A percentile compares a stretch with the other conserved stretches of the same genome.
These are phyloP conservation scores for Senecio squalidus DNA, from an alignment of 140 eudicot genomes.

Conservation along the genomic window DNA sequence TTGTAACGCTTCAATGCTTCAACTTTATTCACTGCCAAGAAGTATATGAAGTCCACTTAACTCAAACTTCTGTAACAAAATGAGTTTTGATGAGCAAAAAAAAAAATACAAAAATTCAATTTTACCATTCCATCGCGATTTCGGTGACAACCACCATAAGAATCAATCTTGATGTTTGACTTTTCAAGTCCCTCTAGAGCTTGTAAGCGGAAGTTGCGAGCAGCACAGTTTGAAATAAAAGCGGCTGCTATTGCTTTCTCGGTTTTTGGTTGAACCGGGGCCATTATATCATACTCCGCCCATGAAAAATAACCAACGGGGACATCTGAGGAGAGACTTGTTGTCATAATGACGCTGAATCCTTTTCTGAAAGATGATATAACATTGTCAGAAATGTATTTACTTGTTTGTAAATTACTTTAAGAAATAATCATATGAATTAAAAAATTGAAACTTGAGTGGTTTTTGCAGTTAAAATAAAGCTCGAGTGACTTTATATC, in stretches of 20 bases:
- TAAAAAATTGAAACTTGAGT: too few species aligned
- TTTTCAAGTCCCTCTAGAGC: constrained; percentile 84
- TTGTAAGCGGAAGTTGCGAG: constrained; percentile 83
- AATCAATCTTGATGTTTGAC: constrained; percentile 63
- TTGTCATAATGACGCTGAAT: too few species aligned
- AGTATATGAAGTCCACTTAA: background rate
- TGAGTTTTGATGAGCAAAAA: background rate
- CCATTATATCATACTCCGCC: constrained; percentile 98
- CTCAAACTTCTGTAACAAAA: background rate
- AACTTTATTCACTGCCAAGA: constrained; percentile 71
- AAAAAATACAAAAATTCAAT: background rate
- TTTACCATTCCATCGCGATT: constrained; percentile 83
- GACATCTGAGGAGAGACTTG: too few species aligned
- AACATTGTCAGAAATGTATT: too few species aligned
- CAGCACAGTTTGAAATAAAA: constrained; percentile 91
- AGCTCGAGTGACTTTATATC: too few species aligned
- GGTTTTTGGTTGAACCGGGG: constrained; percentile 83
- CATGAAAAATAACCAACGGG: too few species aligned
- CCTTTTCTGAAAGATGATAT: too few species aligned
- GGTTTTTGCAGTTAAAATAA: too few species aligned
- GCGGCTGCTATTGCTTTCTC: constrained; percentile 93
- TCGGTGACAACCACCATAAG: constrained; percentile 89
- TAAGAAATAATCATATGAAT: too few species aligned
- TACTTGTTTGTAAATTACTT: too few species aligned
- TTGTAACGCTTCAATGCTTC: constrained; percentile 71